These are phyloP conservation scores for Nitzschia sp. DNA, from an alignment of 108 stramenopile species.

Conservation along the genomic window DNA sequence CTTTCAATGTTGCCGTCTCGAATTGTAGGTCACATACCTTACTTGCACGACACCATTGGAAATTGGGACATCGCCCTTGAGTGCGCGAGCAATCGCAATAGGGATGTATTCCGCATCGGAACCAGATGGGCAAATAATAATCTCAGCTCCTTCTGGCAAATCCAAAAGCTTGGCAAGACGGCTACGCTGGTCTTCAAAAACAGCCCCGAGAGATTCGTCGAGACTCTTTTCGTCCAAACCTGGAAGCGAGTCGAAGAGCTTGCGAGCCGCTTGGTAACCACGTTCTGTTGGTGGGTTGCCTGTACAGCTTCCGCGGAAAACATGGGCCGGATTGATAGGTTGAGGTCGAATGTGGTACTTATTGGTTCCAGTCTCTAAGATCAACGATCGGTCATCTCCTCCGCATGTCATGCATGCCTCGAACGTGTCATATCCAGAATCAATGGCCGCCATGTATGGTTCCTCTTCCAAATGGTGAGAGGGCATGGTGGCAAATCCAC, in stretches of 20 bases:
- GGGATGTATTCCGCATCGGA: constrained; percentile 78
- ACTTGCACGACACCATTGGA: constrained; percentile 58
- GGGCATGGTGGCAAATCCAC: constrained; percentile 30
- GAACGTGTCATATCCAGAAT: constrained; percentile 47
- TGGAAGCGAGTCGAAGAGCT: constrained; percentile 40
- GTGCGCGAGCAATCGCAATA: constrained; percentile 57
- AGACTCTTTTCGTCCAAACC: constrained; percentile 22
- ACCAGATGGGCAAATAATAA: constrained; percentile 61
- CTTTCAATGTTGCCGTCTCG: not conserved
- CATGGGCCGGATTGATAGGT: constrained; percentile 42
- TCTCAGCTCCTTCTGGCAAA: constrained; percentile 54
- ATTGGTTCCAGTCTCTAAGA: constrained; percentile 45
- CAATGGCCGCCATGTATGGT: constrained; percentile 39
- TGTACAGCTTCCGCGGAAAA: constrained; percentile 77
- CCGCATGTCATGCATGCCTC: constrained; percentile 60
- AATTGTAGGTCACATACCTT: constrained; percentile 2
- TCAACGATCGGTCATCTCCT: constrained; percentile 61
- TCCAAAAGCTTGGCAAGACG: constrained; percentile 45
- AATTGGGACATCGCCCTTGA: constrained; percentile 45
- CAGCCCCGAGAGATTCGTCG: constrained; percentile 26
- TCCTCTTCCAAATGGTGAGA: constrained; percentile 31
- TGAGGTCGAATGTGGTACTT: constrained; percentile 67
- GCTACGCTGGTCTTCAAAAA: constrained; percentile 52
- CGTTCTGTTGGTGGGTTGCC: constrained; percentile 65
- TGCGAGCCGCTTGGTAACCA: constrained; percentile 60